Evolutionary conservation across 441 rosid species (phyloP), one percentile per base, ranked within the genome.

Genomic region (Metrosideros polymorpha): DNA sequence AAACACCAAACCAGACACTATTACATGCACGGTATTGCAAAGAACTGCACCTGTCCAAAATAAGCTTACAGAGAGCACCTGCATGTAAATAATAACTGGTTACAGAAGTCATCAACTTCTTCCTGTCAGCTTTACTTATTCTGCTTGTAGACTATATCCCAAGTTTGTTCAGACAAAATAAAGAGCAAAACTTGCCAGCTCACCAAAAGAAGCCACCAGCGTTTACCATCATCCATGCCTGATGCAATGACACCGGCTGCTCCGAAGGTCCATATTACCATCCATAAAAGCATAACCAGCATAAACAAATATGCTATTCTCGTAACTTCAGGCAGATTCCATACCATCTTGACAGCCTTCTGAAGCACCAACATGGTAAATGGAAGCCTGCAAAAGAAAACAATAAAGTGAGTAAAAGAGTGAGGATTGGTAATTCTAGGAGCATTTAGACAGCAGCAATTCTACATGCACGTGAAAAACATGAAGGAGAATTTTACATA

Each of bases 151-250:
- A 86, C 86, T 91, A 76, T 54, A 83, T 89, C 88, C 87, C 89
- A 89, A 87, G 82, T 53, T 53, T 87, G 55, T 85, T 59, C 53
- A 63, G 79, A 89, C 86, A 84, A 84, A 89, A 89, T 85, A 43
- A 89, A 91, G 89, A 88, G 91, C 92, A 96, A 92, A 96, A 95
- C 99, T 97, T 95, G 98, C 98, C 99, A 93, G 95, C 98, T 97
- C 99, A 97, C 99, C 99, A 96, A 92, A 93, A 98, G 98, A 94
- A 98, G 98, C 98, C 99, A 98, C 98, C 97, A 96, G 82, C 97
- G 91, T 82, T 94, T 95, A 3, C 90, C 91, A 87, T 93, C 92
- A 14, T 89, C 96, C 94, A 94, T 89, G 90, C 93, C 92, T 82
- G 98, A 96, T 50, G 99, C 98, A 88, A 98, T 96, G 86, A 98